Conservation (phyloP, 2,329 filamentous ascomycete genomes). For the Pseudophaeomoniella oleicola region DNA sequence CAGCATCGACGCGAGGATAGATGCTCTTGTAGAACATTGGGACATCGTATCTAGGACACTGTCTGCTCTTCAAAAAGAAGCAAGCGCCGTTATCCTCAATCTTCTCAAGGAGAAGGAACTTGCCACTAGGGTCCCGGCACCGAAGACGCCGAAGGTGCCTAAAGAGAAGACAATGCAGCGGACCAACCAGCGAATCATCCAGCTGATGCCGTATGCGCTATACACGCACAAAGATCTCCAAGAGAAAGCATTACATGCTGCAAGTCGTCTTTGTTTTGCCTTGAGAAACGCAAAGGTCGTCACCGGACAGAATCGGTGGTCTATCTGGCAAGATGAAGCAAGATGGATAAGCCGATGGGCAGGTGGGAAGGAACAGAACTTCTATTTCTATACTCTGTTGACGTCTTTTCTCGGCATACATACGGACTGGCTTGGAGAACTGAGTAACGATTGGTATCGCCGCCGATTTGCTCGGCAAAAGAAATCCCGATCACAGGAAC, state of each 20-base stretch:
- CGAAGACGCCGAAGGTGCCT: constrained; percentile 26
- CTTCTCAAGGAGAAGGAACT: constrained; percentile 34
- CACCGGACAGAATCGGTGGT: constrained; percentile 43
- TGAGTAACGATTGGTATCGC: constrained; percentile 40
- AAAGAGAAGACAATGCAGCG: constrained; percentile 33
- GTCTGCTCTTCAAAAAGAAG: constrained; percentile 36
- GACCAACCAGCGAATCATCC: constrained; percentile 32
- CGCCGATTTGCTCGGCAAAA: constrained; percentile 37
- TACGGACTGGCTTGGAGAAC: constrained; percentile 42
- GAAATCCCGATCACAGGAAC: constrained; percentile 29
- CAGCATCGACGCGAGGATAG: constrained; percentile 35
- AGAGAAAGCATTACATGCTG: constrained; percentile 30
- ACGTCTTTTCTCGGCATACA: constrained; percentile 46
- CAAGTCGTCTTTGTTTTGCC: constrained; percentile 36
- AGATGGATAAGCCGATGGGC: constrained; percentile 41
- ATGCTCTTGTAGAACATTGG: constrained; percentile 43
- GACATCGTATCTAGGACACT: constrained; percentile 43
- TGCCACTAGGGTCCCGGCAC: constrained; percentile 15
- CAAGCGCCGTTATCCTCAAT: constrained; percentile 35
- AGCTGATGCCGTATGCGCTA: constrained; percentile 33
- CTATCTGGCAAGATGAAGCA: constrained; percentile 46
- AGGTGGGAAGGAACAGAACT: constrained; percentile 41
- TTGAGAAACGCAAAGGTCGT: constrained; percentile 41
- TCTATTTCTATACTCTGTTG: constrained; percentile 44
- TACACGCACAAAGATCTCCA: constrained; percentile 28